Evolutionary conservation across 2,329 filamentous ascomycete genomes (phyloP).

Genomic region (Trichophaea hybrida): DNA sequence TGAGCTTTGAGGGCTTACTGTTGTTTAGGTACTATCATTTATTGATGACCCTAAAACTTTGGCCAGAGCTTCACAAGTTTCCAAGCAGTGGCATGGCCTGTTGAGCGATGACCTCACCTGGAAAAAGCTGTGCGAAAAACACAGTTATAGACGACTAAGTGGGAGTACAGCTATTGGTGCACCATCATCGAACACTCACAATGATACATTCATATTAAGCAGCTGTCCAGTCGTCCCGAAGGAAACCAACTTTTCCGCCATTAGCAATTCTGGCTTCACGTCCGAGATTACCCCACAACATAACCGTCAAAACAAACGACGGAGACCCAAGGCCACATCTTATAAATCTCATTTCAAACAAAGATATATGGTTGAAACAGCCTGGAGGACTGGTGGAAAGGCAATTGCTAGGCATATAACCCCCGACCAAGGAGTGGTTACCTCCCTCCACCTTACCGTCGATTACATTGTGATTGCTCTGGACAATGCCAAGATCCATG

Average conservation of each 20-base stretch:
- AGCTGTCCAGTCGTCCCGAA: slow-evolving; percentile 19
- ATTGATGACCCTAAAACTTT: slow-evolving; percentile 94
- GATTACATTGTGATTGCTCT: slow-evolving; percentile 96
- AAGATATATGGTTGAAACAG: slow-evolving; percentile 88
- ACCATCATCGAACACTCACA: slow-evolving; percentile 8
- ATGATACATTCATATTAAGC: slow-evolving; percentile 18
- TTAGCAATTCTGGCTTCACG: slow-evolving; percentile 24
- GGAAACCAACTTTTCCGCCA: slow-evolving; percentile 15
- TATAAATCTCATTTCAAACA: slow-evolving; percentile 98
- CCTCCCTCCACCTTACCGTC: slow-evolving; percentile 79
- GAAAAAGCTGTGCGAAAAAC: slow-evolving; percentile 94
- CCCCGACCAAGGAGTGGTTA: slow-evolving; percentile 92
- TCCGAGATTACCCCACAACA: slow-evolving; percentile 27
- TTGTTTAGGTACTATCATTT: slow-evolving; percentile 68
- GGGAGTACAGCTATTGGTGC: slow-evolving; percentile 16
- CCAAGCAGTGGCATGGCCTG: slow-evolving; percentile 79
- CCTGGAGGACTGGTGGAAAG: slow-evolving; percentile 84
- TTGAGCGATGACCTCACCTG: slow-evolving; percentile 94
- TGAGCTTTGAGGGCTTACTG: background rate
- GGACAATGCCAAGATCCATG: slow-evolving; percentile 96
- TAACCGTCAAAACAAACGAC: slow-evolving; percentile 27
- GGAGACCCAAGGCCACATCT: slow-evolving; percentile 54
- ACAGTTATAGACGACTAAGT: slow-evolving; percentile 53
- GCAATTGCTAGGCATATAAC: slow-evolving; percentile 78
- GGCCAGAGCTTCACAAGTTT: slow-evolving; percentile 90